Evolutionary conservation across 2,329 filamentous ascomycete species (phyloP).

Genomic region (Penicillium sp.): DNA sequence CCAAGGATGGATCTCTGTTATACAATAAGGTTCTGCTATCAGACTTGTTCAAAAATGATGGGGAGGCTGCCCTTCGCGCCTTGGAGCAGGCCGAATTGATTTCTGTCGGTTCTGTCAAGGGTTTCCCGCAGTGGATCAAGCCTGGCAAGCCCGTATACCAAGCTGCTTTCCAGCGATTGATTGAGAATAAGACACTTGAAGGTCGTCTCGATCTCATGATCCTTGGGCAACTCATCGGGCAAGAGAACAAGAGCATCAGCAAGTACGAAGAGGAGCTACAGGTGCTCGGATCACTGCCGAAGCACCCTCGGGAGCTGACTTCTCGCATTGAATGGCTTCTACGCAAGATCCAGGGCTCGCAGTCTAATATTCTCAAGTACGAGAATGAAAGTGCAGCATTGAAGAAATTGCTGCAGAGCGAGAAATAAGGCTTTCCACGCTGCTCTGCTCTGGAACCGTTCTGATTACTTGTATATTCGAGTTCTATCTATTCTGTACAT

Average conservation of each 20-base stretch:
- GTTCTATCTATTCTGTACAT: neutral
- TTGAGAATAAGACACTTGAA: conserved; percentile 71
- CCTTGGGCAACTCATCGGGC: conserved; percentile 68
- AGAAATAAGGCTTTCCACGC: conserved; percentile 46
- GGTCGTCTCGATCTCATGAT: conserved; percentile 74
- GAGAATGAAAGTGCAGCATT: conserved; percentile 72
- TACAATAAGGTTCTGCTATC: conserved; percentile 86
- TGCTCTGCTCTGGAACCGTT: neutral
- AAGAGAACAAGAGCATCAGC: conserved; percentile 73
- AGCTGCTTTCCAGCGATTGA: conserved; percentile 75
- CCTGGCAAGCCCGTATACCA: conserved; percentile 86
- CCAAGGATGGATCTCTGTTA: conserved; percentile 62
- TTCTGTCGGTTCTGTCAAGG: conserved; percentile 70
- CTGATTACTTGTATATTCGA: neutral
- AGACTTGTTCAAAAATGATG: conserved; percentile 72
- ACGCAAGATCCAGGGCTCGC: conserved; percentile 71
- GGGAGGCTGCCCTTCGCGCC: conserved; percentile 75
- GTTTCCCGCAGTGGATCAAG: conserved; percentile 75
- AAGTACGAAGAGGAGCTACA: conserved; percentile 78
- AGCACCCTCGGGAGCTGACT: conserved; percentile 68
- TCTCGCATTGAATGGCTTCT: conserved; percentile 73
- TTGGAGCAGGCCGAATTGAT: conserved; percentile 88
- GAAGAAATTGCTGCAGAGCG: conserved; percentile 69
- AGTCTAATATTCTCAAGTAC: conserved; percentile 72
- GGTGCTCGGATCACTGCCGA: conserved; percentile 70